Conservation (phyloP, 2,329 filamentous ascomycete genomes). For the Cordyceps fumosorosea region DNA sequence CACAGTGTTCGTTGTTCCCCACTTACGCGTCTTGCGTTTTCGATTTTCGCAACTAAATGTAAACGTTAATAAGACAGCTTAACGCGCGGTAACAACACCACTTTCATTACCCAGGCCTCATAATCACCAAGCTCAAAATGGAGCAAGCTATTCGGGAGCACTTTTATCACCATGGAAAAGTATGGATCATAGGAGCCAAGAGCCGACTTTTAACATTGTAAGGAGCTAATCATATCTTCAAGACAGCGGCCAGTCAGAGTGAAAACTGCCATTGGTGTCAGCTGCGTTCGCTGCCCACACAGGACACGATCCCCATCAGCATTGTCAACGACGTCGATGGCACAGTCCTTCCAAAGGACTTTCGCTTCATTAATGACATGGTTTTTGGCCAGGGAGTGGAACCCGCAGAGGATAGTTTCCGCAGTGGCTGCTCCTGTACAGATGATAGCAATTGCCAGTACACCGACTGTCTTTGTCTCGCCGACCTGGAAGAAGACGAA, state of each 20-base stretch:
- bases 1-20: too few relatives aligned
- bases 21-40: too few relatives aligned
- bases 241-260: slow-evolving; percentile 23
- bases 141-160: slow-evolving; percentile 39
- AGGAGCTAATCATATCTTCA: neutral
- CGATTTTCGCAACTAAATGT: too few relatives aligned
- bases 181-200: neutral
- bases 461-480: slow-evolving; percentile 62
- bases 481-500: slow-evolving; percentile 45
- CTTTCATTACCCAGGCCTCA: neutral
- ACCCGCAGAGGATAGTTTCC: slow-evolving; percentile 53
- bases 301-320: slow-evolving; percentile 46
- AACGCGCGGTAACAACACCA: too few relatives aligned
- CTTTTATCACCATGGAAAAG: slow-evolving; percentile 43
- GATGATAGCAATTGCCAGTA: slow-evolving; percentile 61
- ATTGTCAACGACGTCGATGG: slow-evolving; percentile 59
- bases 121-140: slow-evolving; percentile 27
- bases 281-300: slow-evolving; percentile 46
- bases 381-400: slow-evolving; percentile 54
- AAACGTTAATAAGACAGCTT: too few relatives aligned
- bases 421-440: slow-evolving; percentile 62
- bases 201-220: neutral
- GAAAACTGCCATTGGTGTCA: slow-evolving; percentile 55
- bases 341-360: slow-evolving; percentile 51
- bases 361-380: slow-evolving; percentile 61